phyloP scores from a whole-genome alignment of 2,329 filamentous ascomycete genomes.

The Rhynchosporium secalis region DNA sequence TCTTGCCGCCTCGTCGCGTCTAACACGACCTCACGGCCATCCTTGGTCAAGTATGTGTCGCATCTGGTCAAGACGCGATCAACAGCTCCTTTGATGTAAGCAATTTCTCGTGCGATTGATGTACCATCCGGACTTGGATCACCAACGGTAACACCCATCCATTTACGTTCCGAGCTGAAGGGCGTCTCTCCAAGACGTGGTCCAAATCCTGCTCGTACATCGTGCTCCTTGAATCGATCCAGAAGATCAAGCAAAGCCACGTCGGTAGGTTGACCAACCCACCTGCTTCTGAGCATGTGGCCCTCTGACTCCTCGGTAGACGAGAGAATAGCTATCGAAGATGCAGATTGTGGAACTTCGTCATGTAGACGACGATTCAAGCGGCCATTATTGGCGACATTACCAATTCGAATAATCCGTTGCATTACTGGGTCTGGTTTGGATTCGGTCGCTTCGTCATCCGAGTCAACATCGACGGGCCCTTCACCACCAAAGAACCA shows the following conservation, averaged over 20 bases:
- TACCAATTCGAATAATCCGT: conserved; percentile 85
- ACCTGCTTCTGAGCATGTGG: conserved; percentile 72
- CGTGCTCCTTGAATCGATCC: conserved; percentile 87
- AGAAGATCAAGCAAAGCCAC: conserved; percentile 94
- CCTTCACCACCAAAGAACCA: conserved; percentile 80
- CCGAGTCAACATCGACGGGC: conserved; percentile 49
- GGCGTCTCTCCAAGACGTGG: conserved; percentile 81
- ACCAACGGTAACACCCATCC: conserved; percentile 95
- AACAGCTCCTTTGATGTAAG: conserved; percentile 93
- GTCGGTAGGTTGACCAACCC: conserved; percentile 96
- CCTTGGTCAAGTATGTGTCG: conserved; percentile 83
- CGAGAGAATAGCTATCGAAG: conserved; percentile 78
- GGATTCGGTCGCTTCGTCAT: conserved; percentile 54
- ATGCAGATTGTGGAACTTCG: conserved; percentile 67
- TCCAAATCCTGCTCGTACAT: conserved; percentile 85
- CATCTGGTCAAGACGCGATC: conserved; percentile 85
- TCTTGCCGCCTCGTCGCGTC: conserved; percentile 74
- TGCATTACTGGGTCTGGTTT: conserved; percentile 72
- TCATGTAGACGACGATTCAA: conserved; percentile 67
- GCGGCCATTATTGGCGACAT: conserved; percentile 93
- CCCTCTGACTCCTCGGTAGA: conserved; percentile 68
- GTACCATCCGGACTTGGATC: conserved; percentile 38
- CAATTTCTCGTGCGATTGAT: conserved; percentile 62
- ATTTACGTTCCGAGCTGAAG: conserved; percentile 96
- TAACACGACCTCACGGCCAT: conserved; percentile 82